Conservation (phyloP, 345 rosid species). For the Lumnitzera littorea region DNA sequence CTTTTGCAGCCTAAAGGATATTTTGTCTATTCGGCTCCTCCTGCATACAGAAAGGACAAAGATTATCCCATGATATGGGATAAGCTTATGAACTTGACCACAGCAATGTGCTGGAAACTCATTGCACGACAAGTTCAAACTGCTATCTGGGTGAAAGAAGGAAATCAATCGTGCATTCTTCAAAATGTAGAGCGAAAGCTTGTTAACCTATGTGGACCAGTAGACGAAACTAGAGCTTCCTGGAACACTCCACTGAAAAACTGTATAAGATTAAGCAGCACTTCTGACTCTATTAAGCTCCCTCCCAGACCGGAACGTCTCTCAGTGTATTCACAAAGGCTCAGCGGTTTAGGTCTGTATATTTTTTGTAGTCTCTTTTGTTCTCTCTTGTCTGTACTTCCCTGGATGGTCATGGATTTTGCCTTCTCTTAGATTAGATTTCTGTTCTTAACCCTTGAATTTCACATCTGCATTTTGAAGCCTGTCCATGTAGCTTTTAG, state of each 20-base stretch:
- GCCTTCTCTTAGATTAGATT: not conserved
- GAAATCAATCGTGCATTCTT: slow-evolving; percentile 48
- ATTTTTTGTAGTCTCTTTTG: slow-evolving; percentile 3
- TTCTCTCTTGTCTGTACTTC: not conserved
- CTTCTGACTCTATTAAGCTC: slow-evolving; percentile 27
- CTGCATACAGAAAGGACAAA: slow-evolving; percentile 78
- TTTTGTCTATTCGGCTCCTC: slow-evolving; percentile 92
- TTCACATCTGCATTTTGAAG: too few relatives aligned
- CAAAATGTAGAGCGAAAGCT: slow-evolving; percentile 52
- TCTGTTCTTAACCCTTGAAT: not conserved
- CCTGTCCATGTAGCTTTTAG: too few relatives aligned
- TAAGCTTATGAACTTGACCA: slow-evolving; percentile 58
- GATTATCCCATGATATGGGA: slow-evolving; percentile 81
- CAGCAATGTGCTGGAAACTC: slow-evolving; percentile 96
- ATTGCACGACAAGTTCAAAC: slow-evolving; percentile 75
- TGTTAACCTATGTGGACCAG: slow-evolving; percentile 49
- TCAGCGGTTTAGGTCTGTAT: slow-evolving; percentile 43
- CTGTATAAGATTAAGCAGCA: slow-evolving; percentile 41
- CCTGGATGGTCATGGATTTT: not conserved
- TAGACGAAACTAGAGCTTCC: slow-evolving; percentile 49
- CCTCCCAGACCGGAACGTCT: slow-evolving; percentile 68
- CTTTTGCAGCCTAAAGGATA: slow-evolving; percentile 73
- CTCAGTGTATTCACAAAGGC: slow-evolving; percentile 49
- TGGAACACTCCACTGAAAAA: slow-evolving; percentile 70
- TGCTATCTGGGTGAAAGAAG: slow-evolving; percentile 87